phyloP scores from a whole-genome alignment of 768 basidiomycete genomes.

The Boletales sp. region DNA sequence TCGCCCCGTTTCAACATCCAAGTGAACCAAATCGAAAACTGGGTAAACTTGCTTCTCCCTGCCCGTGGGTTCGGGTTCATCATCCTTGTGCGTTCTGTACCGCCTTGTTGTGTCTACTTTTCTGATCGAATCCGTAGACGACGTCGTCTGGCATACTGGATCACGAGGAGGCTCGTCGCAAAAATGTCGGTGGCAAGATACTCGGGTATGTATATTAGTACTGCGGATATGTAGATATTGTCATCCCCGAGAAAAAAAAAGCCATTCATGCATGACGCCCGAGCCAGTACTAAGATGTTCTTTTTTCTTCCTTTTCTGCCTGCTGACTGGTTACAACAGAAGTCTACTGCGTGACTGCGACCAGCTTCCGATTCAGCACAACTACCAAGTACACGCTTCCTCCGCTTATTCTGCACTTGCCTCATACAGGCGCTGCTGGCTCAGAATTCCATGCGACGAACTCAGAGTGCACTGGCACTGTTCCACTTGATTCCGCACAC shows the following conservation, averaged over 20 bases:
- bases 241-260: conserved; percentile 12
- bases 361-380: no score
- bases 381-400: no score
- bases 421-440: no score
- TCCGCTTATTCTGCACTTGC: no score
- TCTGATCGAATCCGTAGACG: conserved; percentile 49
- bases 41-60: conserved; percentile 96
- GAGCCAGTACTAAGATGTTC: no score
- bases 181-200: conserved; percentile 96
- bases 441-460: no score
- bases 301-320: no score
- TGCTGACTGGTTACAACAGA: no score
- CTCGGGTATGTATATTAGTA: conserved; percentile 87
- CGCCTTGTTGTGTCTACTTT: background rate
- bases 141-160: conserved; percentile 98
- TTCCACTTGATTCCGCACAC: no score
- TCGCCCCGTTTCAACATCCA: conserved; percentile 99
- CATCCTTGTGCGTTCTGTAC: conserved; percentile 67
- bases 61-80: conserved; percentile 95
- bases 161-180: conserved; percentile 98
- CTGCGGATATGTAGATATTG: conserved; percentile 22
- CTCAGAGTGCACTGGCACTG: no score
- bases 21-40: conserved; percentile 85
- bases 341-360: no score
- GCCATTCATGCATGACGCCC: background rate